Evolutionary conservation across 257 asterid species (phyloP), one percentile per base, ranked within the genome.

Genomic region (Nyctanthes arbortristis): DNA sequence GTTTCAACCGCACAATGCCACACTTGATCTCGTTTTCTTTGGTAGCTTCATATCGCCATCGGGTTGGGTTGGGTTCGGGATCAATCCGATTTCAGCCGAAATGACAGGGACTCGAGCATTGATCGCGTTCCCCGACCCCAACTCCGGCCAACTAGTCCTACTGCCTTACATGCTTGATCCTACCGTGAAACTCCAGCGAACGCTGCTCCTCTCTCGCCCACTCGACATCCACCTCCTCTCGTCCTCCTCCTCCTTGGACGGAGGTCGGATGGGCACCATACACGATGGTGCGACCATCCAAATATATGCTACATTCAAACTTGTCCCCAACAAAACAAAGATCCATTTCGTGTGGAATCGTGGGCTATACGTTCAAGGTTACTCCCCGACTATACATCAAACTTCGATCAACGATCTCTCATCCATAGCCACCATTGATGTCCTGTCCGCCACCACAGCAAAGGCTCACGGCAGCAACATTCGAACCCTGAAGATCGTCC

Each of bases 21-120:
- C 99, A 0, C 87, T 93, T 24, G 96, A 91, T 28, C 71, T 93
- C 2, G 97, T 78, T 66, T 93, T 93, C 73, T 91, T 84, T 18
- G 99, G 99, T 1, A 73, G 73, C 65, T 93, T 93, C 79, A 93
- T 89, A 7, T 93, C 99, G 3, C 97, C 97, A 10, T 91, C 97
- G 7, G 99, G 99, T 3, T 93, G 99, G 99, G 97, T 93, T 55
- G 99, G 97, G 22, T 87, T 87, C 83, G 99, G 99, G 0, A 83
- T 89, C 35, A 91, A 93, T 78, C 97, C 96, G 0, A 87, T 76
- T 7, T 79, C 99, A 0, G 84, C 96, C 1, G 96, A 89, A 63
- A 93, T 93, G 99, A 86, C 96, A 0, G 98, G 98, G 0, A 73
- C 98, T 0, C 86, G 97, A 0, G 90, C 97, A 4, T 40, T 93